These are phyloP conservation scores for Alternaria consortialis DNA, from an alignment of 2,329 filamentous ascomycete genomes.

Conservation along the genomic window DNA sequence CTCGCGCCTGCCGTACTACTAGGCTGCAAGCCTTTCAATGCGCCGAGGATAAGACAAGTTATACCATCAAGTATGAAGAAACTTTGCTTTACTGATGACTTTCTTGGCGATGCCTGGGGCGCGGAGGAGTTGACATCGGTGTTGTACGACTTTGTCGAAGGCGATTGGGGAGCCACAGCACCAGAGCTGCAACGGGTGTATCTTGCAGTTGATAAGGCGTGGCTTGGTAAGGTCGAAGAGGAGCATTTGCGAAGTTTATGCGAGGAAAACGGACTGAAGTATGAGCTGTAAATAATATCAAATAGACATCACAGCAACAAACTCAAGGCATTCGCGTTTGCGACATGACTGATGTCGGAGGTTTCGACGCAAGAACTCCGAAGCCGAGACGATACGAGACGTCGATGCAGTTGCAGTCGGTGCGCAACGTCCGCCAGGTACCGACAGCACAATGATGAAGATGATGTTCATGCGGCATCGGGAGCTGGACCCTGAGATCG, in stretches of 20 bases:
- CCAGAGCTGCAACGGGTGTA: background rate
- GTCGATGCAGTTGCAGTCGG: background rate
- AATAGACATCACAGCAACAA: background rate
- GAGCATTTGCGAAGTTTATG: background rate
- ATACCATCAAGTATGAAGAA: background rate
- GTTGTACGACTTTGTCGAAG: background rate
- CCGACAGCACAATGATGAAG: conserved; percentile 11
- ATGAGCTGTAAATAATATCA: background rate
- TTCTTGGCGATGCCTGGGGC: background rate
- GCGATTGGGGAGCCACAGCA: background rate
- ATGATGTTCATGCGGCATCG: conserved; percentile 14
- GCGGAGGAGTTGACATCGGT: background rate
- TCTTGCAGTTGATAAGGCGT: background rate
- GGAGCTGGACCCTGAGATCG: conserved; percentile 16
- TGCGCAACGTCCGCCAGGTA: background rate
- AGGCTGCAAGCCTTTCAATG: background rate
- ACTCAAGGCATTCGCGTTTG: background rate
- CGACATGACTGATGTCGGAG: background rate
- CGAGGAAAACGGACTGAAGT: background rate
- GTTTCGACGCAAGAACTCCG: background rate
- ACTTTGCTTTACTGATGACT: background rate
- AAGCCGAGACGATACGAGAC: conserved; percentile 6
- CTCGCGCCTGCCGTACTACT: background rate
- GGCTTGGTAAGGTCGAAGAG: background rate
- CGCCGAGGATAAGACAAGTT: background rate